Evolutionary conservation across 176 grass and related monocot genomes (phyloP).

Genomic region (Saccharum spontaneum): DNA sequence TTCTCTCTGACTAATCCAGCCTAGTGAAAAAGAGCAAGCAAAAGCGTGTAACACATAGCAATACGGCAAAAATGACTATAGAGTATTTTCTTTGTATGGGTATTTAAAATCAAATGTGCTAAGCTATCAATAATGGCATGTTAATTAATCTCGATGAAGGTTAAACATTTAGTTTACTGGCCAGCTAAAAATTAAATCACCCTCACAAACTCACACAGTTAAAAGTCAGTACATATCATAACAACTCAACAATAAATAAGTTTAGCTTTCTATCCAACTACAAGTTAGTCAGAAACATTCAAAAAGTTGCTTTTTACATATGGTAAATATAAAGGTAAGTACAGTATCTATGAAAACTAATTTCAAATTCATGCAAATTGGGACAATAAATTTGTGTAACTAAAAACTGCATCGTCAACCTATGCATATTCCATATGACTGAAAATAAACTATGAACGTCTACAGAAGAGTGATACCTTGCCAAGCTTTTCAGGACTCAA

Average conservation of each 20-base stretch:
- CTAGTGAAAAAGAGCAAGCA: conserved; percentile 42
- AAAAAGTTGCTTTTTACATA: neutral
- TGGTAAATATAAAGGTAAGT: neutral
- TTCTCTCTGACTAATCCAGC: conserved; percentile 91
- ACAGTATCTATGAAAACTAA: neutral
- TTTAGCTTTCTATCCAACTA: neutral
- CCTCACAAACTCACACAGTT: neutral
- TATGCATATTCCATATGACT: neutral
- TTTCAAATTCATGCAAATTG: neutral
- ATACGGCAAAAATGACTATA: neutral
- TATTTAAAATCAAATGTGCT: neutral
- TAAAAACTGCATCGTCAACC: neutral
- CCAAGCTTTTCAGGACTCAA: conserved; percentile 88
- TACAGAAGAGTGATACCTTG: conserved; percentile 48
- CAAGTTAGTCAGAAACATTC: conserved; percentile 6
- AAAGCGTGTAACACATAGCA: neutral
- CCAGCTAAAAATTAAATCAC: neutral
- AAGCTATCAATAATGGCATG: neutral
- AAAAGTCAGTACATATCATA: neutral
- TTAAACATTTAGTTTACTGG: conserved; percentile 1
- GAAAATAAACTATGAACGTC: neutral
- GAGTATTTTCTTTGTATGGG: neutral
- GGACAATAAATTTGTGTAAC: neutral
- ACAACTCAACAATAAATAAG: neutral
- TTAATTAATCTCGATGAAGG: neutral